phyloP scores from a whole-genome alignment of 1,284 basidiomycete species.

The Porphyrellus sp. region DNA sequence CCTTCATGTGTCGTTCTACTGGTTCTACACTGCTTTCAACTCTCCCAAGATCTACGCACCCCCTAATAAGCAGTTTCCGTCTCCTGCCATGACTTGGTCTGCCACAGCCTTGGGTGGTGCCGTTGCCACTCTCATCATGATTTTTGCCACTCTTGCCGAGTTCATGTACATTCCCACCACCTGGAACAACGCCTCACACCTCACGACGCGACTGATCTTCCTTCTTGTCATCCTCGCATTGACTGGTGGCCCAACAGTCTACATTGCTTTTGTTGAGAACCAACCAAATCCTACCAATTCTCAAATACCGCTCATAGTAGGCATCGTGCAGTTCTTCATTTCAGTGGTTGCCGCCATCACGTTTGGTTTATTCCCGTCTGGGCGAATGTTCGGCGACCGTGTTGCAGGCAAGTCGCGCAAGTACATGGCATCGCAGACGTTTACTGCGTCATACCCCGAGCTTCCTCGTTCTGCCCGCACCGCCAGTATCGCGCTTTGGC shows the following conservation, averaged over 20 bases:
- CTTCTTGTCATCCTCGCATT: constrained; percentile 79
- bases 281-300: constrained; percentile 42
- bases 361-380: constrained; percentile 87
- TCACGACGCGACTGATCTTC: constrained; percentile 83
- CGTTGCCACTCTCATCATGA: constrained; percentile 90
- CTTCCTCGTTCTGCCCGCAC: constrained; percentile 75
- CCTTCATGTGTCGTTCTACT: constrained; percentile 85
- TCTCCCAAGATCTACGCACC: constrained; percentile 90
- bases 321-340: constrained; percentile 90
- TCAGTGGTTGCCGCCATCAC: constrained; percentile 80
- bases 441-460: constrained; percentile 91
- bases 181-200: constrained; percentile 95
- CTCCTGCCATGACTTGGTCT: constrained; percentile 81
- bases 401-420: constrained; percentile 92
- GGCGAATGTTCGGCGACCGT: constrained; percentile 92
- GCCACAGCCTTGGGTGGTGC: constrained; percentile 88
- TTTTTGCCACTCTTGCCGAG: constrained; percentile 86
- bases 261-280: constrained; percentile 73
- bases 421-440: constrained; percentile 93
- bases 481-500: constrained; percentile 79
- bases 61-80: constrained; percentile 52
- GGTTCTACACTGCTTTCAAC: constrained; percentile 95
- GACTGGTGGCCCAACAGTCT: constrained; percentile 88
- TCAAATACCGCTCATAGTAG: constrained; percentile 77
- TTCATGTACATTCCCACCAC: constrained; percentile 95